These are phyloP conservation scores for Verticillium dahliae DNA, from an alignment of 2,329 filamentous ascomycete species.

Conservation along the genomic window DNA sequence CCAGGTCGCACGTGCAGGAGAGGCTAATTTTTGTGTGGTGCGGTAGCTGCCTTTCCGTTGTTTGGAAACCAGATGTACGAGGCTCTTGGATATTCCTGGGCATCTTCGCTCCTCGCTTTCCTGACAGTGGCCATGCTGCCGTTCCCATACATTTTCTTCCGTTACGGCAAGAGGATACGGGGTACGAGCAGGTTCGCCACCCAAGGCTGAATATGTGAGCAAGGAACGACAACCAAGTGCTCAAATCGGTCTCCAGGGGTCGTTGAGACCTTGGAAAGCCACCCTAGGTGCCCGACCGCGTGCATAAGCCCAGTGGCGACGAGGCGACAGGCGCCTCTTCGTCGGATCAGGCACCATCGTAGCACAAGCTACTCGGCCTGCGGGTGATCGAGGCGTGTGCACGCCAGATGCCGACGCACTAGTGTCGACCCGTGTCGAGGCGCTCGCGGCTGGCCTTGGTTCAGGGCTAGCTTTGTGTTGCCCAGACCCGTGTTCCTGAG, in stretches of 20 bases:
- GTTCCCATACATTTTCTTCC: conserved; percentile 58
- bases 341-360: conserved; percentile 2
- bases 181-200: conserved; percentile 51
- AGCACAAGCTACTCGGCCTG: background rate
- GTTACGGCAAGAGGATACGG: conserved; percentile 51
- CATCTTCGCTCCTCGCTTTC: conserved; percentile 54
- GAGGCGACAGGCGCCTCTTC: conserved; percentile 1
- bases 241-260: background rate
- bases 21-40: background rate
- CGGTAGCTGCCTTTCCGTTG: conserved; percentile 63
- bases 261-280: background rate
- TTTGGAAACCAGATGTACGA: conserved; percentile 71
- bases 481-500: background rate
- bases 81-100: conserved; percentile 65
- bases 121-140: conserved; percentile 56
- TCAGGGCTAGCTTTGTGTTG: background rate
- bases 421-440: background rate
- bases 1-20: background rate
- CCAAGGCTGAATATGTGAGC: conserved; percentile 9
- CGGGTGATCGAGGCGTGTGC: background rate
- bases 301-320: background rate
- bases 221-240: background rate
- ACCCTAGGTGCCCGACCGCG: background rate
- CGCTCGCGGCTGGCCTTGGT: background rate
- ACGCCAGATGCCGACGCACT: background rate